These are phyloP conservation scores for Talaromyces verruculosus DNA, from an alignment of 2,329 filamentous ascomycete genomes.

Conservation along the genomic window DNA sequence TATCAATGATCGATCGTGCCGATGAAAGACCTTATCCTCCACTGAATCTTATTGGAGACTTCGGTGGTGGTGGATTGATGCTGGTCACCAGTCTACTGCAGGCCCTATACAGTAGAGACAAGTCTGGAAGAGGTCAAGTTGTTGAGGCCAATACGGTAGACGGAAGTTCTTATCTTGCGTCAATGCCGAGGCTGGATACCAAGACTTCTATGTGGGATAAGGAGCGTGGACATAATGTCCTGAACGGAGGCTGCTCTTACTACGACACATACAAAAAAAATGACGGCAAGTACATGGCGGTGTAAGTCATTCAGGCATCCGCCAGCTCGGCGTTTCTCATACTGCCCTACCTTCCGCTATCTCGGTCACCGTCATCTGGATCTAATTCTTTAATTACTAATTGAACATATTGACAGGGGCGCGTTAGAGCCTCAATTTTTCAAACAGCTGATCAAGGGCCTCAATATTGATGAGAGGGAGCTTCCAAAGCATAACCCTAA, in stretches of 20 bases:
- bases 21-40: conserved; percentile 55
- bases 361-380: too few species aligned
- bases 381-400: too few species aligned
- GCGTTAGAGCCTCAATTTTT: conserved; percentile 87
- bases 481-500: neutral
- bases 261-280: conserved; percentile 81
- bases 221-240: conserved; percentile 67
- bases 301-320: conserved; percentile 36
- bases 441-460: conserved; percentile 59
- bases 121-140: conserved; percentile 70
- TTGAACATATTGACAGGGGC: conserved; percentile 43
- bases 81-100: conserved; percentile 76
- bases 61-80: conserved; percentile 77
- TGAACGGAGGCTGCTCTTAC: conserved; percentile 80
- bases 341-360: too few species aligned
- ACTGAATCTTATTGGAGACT: conserved; percentile 78
- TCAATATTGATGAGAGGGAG: conserved; percentile 55
- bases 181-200: conserved; percentile 66
- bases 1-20: conserved; percentile 68
- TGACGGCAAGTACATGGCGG: conserved; percentile 68
- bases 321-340: too few species aligned
- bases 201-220: conserved; percentile 58
- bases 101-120: conserved; percentile 64
- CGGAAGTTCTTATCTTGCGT: conserved; percentile 71
- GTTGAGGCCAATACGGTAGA: conserved; percentile 95